Evolutionary conservation across 73 alveolate species (phyloP), one percentile per base, ranked within the genome.

Genomic region (Paramecium sonneborni): DNA sequence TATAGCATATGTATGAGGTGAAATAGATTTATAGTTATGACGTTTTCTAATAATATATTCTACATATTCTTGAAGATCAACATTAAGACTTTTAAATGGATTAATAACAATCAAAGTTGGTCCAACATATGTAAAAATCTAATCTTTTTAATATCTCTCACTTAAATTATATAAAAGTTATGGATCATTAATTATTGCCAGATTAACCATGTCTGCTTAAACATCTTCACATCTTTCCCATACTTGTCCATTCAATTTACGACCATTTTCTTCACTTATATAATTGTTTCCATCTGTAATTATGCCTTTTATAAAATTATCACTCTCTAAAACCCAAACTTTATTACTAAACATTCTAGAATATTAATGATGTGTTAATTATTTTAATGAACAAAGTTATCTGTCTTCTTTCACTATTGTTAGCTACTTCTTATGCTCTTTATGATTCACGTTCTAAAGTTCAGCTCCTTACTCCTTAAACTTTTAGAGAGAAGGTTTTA

Each of bases 81-180:
- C 32, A 43, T 96, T 7, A 98, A 95, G 91, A 95, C 95, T 86
- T 92, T 98, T 98, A 76, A 96, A 98, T 37, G 99, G 99, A 93
- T 98, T 98, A 79, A 97, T 93, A 39, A 97, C 98, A 23, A 98
- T 92, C 74, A 98, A 92, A 24, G 98, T 98, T 20, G 98, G 99
- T 48, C 99, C 99, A 34, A 98, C 99, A 93, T 96, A 97, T n/a
- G 99, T 97, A 92, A 97, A 98, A 43, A 98, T 98, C 58, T 93
- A 96, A 93, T 98, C 97, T 41, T 93, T 68, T 7, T 76, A 46
- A 91, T 97, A 98, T 89, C 99, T 79, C 68, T 92, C 93, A 88
- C 93, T 92, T 34, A 98, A 85, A 88, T 98, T 98, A 76, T 92
- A 43, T 35, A 97, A 94, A 24, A 98, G 92, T 70, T 96, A 93